Evolutionary conservation across 768 basidiomycete species (phyloP).

Genomic region (Boletus insuetus): DNA sequence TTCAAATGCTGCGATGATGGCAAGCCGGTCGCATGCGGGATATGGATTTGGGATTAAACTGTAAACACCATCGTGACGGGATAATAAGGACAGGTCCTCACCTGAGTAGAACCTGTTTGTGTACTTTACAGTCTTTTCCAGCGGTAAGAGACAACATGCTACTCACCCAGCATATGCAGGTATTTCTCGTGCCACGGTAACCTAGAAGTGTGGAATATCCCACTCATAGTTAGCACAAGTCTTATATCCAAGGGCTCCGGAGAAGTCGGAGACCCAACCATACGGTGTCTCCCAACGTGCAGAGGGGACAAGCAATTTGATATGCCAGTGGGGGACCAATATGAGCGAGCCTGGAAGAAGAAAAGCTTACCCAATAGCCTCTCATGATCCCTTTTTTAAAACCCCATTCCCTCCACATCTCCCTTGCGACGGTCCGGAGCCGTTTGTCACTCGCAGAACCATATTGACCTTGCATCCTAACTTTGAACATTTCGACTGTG

Average conservation of each 20-base stretch:
- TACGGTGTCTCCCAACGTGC: no score
- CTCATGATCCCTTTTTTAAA: constrained; percentile 89
- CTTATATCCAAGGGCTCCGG: no score
- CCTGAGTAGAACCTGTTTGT: constrained; percentile 64
- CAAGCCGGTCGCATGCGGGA: neutral
- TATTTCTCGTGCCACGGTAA: constrained; percentile 90
- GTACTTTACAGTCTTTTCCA: neutral
- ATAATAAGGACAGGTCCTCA: constrained; percentile 15
- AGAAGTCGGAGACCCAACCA: no score
- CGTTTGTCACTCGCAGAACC: constrained; percentile 77
- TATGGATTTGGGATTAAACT: neutral
- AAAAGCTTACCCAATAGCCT: constrained; percentile 82
- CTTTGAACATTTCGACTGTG: constrained; percentile 96
- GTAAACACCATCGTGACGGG: neutral
- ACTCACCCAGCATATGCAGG: constrained; percentile 86
- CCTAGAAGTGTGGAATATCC: constrained; percentile 38
- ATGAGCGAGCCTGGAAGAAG: constrained; percentile 8
- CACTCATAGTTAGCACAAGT: no score
- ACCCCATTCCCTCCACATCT: constrained; percentile 89
- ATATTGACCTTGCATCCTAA: constrained; percentile 96
- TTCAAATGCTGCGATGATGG: constrained; percentile 64
- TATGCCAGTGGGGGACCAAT: neutral
- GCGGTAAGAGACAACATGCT: neutral
- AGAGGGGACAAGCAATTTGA: no score
- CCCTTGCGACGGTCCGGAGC: constrained; percentile 63